Evolutionary conservation across 1,284 basidiomycete species (phyloP), one percentile per base, ranked within the genome.

Genomic region (Meripilus lineatus): DNA sequence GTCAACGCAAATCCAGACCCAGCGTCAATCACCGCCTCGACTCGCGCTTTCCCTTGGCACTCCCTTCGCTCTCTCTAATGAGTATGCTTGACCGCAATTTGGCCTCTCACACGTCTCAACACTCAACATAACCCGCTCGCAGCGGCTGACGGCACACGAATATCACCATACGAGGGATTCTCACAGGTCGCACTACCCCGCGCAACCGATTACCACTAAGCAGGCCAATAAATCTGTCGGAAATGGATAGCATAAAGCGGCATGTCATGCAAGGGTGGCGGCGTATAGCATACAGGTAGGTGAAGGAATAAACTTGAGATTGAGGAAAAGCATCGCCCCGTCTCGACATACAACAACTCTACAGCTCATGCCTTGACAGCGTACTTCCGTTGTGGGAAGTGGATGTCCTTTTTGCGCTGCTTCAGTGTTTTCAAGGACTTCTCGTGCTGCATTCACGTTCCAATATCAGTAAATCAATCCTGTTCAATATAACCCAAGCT

Each of bases 391-490:
- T 72, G 63, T 21, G 91, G 91, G 80, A 97, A 97, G 77, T 96
- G 93, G 62, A 81, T 78, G 53, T 92, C 84, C 77, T 88, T 91
- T 88, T 97, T 97, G 69, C 73, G 77, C 70, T 93, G 89, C 73
- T 87, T 90, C 68, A 87, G 74, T 49, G 94, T 97, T 78, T 88
- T 90, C 58, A 81, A 67, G 58, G 79, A 81, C 55, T 70, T 65
- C 71, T 97, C 93, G 70, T 87, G 81, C 89, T 92, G 58, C 51
- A 36, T 39, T 5, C 45, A 26, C 33, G 38, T 26, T 44, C 49
- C 53, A 49, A 48, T 40, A 13, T 49, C 33, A 58, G 44, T 41
- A 44, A 28, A 24, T 22, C 39, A 37, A 32, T 45, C 26, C 18
- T 47, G 13, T 23, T 32, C 33, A 14, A 32, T 17, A 21, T 13